Base-by-base conservation (phyloP, 2,329 filamentous ascomycete species). In the Aspergillus sp. region DNA sequence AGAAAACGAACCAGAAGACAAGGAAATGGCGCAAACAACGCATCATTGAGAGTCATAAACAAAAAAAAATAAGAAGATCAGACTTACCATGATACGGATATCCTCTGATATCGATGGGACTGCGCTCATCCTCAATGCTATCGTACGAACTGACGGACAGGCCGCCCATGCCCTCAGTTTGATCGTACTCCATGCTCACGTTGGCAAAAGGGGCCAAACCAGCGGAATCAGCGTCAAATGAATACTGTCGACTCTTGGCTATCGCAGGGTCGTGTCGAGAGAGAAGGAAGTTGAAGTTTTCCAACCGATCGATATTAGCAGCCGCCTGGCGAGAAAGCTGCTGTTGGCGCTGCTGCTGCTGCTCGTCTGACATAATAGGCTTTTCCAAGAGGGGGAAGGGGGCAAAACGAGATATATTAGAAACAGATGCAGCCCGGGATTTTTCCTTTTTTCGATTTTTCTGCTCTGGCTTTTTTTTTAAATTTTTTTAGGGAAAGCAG, bases 91-190 rank as follows among this genome's bases (percentile, higher is more conserved):
- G 61, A 62, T 66, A 67, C 30, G 62, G 60, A 51, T 68, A 68
- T 27, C 58, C 60, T 50, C 64, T 52, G 34, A 67, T 52, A 57
- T 68, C 65, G 43, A 68, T 55, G 19, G 64, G 60, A 40, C 50
- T 60, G 46, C 62, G 64, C 34, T 68, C 65, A 48, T 68, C 65
- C 12, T 68, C 65, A 46, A 68, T 60, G 45, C 64, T 67, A 39
- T 68, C 65, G 48, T 68, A 68, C 30, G 65, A 68, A 49, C 65
- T 68, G 53, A 68, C 65, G 28, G 65, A 68, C 8, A 68, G 47
- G 19, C 65, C 65, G 29, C 65, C 65, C 57, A 68, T 59, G 40
- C 65, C 65, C 43, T 68, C 65, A 2, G 65, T 68, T 42, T 66
- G 65, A 40, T 68, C 65, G 44, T 67, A 67, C 42, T 68, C 62